These are phyloP conservation scores for Nephelium lappaceum DNA, from an alignment of 345 rosid species.

Conservation along the genomic window DNA sequence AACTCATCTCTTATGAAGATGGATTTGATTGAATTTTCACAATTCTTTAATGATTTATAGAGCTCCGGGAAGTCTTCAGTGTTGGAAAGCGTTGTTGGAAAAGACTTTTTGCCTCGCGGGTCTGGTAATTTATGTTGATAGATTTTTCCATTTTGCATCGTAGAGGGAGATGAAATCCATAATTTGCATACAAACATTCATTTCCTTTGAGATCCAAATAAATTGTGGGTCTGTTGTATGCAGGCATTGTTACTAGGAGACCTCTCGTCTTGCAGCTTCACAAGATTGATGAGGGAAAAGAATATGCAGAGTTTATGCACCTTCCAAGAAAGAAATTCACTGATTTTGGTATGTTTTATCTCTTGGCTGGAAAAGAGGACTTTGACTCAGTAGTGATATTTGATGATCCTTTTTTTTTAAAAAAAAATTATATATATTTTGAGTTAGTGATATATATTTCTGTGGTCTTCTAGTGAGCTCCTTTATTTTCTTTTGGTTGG, in stretches of 20 bases:
- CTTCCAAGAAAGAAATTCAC: constrained; percentile 81
- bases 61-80: constrained; percentile 99
- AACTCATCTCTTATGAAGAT: neutral
- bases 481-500: constrained; percentile 1
- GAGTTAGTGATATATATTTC: neutral
- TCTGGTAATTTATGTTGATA: constrained; percentile 55
- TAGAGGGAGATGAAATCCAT: neutral
- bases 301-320: constrained; percentile 97
- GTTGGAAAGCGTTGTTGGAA: constrained; percentile 90
- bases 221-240: constrained; percentile 29
- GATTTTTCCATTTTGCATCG: constrained; percentile 4
- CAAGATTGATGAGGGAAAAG: constrained; percentile 83
- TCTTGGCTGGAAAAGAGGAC: neutral
- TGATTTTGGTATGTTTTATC: constrained; percentile 69
- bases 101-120: constrained; percentile 97
- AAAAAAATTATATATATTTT: no score
- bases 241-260: constrained; percentile 96
- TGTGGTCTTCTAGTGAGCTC: neutral
- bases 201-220: constrained; percentile 16
- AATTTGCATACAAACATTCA: neutral
- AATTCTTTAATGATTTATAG: constrained; percentile 38
- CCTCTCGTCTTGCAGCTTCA: constrained; percentile 98
- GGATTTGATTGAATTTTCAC: constrained; percentile 22
- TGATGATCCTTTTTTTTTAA: no score
- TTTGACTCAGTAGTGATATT: neutral